These are phyloP conservation scores for Rhynchosporium agropyri DNA, from an alignment of 2,329 filamentous ascomycete genomes.

Conservation along the genomic window DNA sequence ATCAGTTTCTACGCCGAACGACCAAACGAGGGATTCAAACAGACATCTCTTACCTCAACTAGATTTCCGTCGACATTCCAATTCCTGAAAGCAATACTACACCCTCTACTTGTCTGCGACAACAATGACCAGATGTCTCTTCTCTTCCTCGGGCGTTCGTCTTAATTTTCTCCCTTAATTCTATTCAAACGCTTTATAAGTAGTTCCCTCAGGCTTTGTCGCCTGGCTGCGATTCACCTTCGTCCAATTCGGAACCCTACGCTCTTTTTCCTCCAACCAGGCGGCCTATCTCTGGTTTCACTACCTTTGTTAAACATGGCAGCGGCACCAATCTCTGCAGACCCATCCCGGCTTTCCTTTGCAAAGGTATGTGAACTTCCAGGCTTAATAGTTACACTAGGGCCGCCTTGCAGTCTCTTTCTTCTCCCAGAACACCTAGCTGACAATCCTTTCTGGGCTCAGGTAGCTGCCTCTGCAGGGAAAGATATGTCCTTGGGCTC, in stretches of 20 bases:
- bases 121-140: slow-evolving; percentile 45
- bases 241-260: slow-evolving; percentile 40
- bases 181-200: slow-evolving; percentile 34
- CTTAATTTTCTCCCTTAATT: slow-evolving; percentile 44
- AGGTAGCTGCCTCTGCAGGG: slow-evolving; percentile 54
- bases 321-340: slow-evolving; percentile 49
- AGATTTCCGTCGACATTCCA: slow-evolving; percentile 8
- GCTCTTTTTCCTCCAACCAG: slow-evolving; percentile 37
- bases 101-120: slow-evolving; percentile 36
- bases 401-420: neutral
- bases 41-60: neutral
- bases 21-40: slow-evolving; percentile 22
- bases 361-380: slow-evolving; percentile 64
- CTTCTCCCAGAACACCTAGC: slow-evolving; percentile 9
- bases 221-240: slow-evolving; percentile 41
- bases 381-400: neutral
- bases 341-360: slow-evolving; percentile 67
- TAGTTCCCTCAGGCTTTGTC: slow-evolving; percentile 30
- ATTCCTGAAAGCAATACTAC: neutral
- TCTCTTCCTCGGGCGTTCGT: slow-evolving; percentile 42
- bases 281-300: slow-evolving; percentile 24
- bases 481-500: slow-evolving; percentile 44
- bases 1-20: neutral
- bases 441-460: slow-evolving; percentile 22
- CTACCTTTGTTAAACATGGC: slow-evolving; percentile 46